A percentile compares a stretch with the other conserved stretches of the same genome.
phyloP scores from a whole-genome alignment of 2,329 filamentous ascomycete genomes.

The Coleophoma cylindrospora region DNA sequence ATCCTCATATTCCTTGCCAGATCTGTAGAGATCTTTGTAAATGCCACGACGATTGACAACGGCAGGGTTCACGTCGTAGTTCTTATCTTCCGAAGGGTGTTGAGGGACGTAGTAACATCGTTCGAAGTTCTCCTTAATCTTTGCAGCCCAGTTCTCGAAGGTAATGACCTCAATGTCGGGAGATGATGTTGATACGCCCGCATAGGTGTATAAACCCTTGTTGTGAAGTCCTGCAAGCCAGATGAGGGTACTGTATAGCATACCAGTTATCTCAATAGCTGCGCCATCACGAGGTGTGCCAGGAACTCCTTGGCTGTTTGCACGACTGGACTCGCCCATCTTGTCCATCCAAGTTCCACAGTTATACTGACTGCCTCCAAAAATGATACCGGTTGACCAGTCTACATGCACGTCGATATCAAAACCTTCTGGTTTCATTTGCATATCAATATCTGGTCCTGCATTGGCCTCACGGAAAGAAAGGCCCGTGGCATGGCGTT shows the following conservation, averaged over 20 bases:
- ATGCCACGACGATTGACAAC: slow-evolving; percentile 89
- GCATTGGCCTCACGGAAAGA: slow-evolving; percentile 94
- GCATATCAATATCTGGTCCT: slow-evolving; percentile 78
- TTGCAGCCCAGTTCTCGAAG: slow-evolving; percentile 72
- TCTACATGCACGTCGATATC: slow-evolving; percentile 87
- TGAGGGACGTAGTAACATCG: slow-evolving; percentile 83
- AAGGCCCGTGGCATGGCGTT: slow-evolving; percentile 85
- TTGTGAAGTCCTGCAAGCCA: slow-evolving; percentile 71
- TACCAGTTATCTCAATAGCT: slow-evolving; percentile 89
- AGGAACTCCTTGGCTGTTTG: slow-evolving; percentile 86
- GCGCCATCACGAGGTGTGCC: slow-evolving; percentile 96
- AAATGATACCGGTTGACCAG: slow-evolving; percentile 86
- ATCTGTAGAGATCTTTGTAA: slow-evolving; percentile 95
- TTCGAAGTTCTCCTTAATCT: slow-evolving; percentile 84
- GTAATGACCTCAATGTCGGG: slow-evolving; percentile 50
- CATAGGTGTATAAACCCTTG: slow-evolving; percentile 66
- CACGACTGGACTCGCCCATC: slow-evolving; percentile 96
- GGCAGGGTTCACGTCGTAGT: slow-evolving; percentile 74
- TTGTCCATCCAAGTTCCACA: slow-evolving; percentile 99
- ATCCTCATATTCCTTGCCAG: slow-evolving; percentile 93
- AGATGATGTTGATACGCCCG: slow-evolving; percentile 63
- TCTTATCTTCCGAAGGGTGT: slow-evolving; percentile 61
- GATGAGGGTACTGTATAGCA: slow-evolving; percentile 81
- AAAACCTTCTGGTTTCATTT: slow-evolving; percentile 92
- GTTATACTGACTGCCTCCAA: slow-evolving; percentile 89